Conservation (phyloP, 1,139 yeast species). For the Yamadazyma sp. region DNA sequence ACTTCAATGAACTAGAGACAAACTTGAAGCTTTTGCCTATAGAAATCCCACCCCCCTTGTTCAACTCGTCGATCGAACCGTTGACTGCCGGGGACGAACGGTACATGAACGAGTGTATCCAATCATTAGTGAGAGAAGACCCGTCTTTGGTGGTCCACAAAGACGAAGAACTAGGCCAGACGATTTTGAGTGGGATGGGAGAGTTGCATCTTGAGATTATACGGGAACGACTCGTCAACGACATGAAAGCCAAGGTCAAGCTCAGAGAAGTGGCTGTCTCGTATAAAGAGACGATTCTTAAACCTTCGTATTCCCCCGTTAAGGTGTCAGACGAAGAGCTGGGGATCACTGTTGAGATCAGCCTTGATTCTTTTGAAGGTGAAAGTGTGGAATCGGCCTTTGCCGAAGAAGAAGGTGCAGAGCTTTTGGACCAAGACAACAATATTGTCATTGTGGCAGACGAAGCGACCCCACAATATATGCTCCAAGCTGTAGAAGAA, state of each 20-base stretch:
- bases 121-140: constrained; percentile 69
- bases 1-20: constrained; percentile 51
- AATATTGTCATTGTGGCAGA: constrained; percentile 36
- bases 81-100: constrained; percentile 77
- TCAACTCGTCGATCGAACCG: constrained; percentile 84
- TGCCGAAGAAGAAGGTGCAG: constrained; percentile 42
- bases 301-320: constrained; percentile 14
- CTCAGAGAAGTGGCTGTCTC: constrained; percentile 86
- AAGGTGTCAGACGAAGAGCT: constrained; percentile 15
- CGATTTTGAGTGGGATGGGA: constrained; percentile 92
- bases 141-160: constrained; percentile 29
- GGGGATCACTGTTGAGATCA: constrained; percentile 32
- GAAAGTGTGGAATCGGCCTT: constrained; percentile 32
- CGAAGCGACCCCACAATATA: constrained; percentile 26
- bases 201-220: constrained; percentile 91
- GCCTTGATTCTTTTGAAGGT: constrained; percentile 56
- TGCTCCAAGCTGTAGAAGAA: constrained; percentile 29
- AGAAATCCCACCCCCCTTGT: constrained; percentile 87
- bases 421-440: constrained; percentile 34
- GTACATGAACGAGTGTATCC: constrained; percentile 65
- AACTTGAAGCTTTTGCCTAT: constrained; percentile 70
- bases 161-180: constrained; percentile 90
- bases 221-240: constrained; percentile 70
- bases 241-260: constrained; percentile 78
- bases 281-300: constrained; percentile 70